Conservation (phyloP, 139 green algal genomes). For the Tetraselmis striata region DNA sequence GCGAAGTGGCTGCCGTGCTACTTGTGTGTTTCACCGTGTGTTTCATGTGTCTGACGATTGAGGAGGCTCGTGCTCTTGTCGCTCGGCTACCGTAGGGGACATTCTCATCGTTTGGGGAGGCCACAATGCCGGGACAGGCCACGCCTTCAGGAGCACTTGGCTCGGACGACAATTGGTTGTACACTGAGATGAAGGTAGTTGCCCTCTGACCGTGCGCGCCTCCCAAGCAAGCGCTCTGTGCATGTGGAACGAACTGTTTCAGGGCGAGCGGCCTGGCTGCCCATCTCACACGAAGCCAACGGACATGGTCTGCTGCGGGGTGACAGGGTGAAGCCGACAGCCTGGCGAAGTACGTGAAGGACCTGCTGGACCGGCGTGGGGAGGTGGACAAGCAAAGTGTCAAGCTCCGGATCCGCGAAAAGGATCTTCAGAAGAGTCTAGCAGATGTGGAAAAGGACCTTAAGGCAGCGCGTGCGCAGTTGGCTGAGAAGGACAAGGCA, state of each 20-base stretch:
- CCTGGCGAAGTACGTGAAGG: background rate
- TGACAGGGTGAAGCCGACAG: background rate
- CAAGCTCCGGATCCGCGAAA: too few species aligned
- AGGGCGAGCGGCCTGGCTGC: too few species aligned
- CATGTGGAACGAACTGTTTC: too few species aligned
- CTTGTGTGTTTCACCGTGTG: background rate
- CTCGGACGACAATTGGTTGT: background rate
- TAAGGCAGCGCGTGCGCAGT: background rate
- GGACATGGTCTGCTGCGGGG: background rate
- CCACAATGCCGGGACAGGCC: background rate
- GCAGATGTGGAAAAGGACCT: background rate
- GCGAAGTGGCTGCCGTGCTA: background rate
- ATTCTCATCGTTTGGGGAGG: too few species aligned
- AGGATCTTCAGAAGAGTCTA: background rate
- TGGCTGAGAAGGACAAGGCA: background rate
- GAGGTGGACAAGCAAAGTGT: background rate
- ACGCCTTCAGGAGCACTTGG: background rate
- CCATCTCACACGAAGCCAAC: background rate
- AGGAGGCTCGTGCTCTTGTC: too few species aligned
- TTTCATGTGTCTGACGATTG: too few species aligned
- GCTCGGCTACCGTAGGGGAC: too few species aligned
- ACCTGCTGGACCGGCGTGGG: background rate
- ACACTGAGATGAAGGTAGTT: background rate
- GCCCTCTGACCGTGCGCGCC: too few species aligned
- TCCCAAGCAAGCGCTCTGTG: too few species aligned